Percentiles rank a stretch among this genome's conserved stretches.
These are phyloP conservation scores for Casaregolazyma suthepensis DNA, from an alignment of 1,139 yeast species.

Conservation along the genomic window DNA sequence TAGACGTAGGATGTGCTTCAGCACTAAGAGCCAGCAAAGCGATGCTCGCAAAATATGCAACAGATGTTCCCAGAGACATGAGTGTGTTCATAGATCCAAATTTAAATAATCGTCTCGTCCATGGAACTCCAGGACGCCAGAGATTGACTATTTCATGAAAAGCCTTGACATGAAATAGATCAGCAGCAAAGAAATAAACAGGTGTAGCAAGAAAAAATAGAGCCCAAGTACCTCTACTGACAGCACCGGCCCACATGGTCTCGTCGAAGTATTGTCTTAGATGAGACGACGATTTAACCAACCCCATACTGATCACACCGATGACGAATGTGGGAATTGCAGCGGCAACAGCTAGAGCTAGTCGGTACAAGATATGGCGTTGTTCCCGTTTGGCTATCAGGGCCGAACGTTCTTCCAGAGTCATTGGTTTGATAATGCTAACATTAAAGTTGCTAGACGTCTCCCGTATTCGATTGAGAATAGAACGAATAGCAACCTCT, in stretches of 20 bases:
- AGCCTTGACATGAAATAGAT: slow-evolving; percentile 64
- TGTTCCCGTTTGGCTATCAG: slow-evolving; percentile 48
- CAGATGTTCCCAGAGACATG: slow-evolving; percentile 66
- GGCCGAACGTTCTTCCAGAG: slow-evolving; percentile 60
- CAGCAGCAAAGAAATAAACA: slow-evolving; percentile 69
- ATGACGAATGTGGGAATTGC: slow-evolving; percentile 67
- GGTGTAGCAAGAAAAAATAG: slow-evolving; percentile 62
- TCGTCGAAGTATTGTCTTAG: slow-evolving; percentile 52
- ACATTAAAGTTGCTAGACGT: slow-evolving; percentile 45
- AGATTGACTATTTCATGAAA: slow-evolving; percentile 50
- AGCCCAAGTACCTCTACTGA: slow-evolving; percentile 59
- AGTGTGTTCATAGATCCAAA: slow-evolving; percentile 76
- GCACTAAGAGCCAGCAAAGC: slow-evolving; percentile 51
- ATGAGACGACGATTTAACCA: slow-evolving; percentile 41
- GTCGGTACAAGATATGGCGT: slow-evolving; percentile 40
- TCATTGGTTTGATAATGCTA: slow-evolving; percentile 49
- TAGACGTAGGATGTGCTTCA: slow-evolving; percentile 23
- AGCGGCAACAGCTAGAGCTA: slow-evolving; percentile 44
- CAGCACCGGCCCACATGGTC: slow-evolving; percentile 62
- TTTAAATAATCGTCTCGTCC: slow-evolving; percentile 51
- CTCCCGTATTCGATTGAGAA: slow-evolving; percentile 45
- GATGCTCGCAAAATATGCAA: slow-evolving; percentile 65
- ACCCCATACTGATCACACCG: slow-evolving; percentile 64
- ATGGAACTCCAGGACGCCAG: slow-evolving; percentile 53
- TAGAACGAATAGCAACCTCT: slow-evolving; percentile 44